Evolutionary conservation across 257 asterid genomes (phyloP).

Genomic region (Pogostemon cablin): DNA sequence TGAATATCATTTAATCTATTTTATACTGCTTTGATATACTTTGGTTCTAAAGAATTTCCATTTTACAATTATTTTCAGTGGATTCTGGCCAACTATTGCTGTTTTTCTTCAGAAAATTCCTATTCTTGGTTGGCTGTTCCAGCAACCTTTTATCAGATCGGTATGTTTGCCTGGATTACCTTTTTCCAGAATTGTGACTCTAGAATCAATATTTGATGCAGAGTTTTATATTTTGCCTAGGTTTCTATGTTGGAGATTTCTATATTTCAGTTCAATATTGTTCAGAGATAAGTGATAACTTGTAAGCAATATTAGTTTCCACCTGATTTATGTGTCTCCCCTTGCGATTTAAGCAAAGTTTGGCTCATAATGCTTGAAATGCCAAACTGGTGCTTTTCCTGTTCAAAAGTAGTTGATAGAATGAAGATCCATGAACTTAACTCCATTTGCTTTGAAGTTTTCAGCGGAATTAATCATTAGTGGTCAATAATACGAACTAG

Average conservation of each 20-base stretch:
- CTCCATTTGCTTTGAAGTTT: too few species aligned
- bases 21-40: constrained; percentile 5
- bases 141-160: constrained; percentile 83
- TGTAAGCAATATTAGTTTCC: background rate
- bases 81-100: constrained; percentile 91
- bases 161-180: constrained; percentile 45
- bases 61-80: constrained; percentile 54
- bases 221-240: background rate
- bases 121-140: constrained; percentile 82
- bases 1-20: background rate
- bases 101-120: constrained; percentile 92
- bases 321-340: background rate
- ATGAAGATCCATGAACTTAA: background rate
- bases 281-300: background rate
- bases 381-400: background rate
- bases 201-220: background rate
- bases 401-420: background rate
- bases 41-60: constrained; percentile 27
- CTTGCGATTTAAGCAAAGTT: background rate
- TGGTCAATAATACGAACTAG: too few species aligned
- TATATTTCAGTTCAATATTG: background rate
- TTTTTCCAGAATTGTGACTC: background rate
- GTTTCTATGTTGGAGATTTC: background rate
- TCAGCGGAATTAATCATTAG: too few species aligned
- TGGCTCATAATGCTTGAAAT: background rate